Conservation (phyloP, 2,329 filamentous ascomycete species). For the Penicillium glabrum region DNA sequence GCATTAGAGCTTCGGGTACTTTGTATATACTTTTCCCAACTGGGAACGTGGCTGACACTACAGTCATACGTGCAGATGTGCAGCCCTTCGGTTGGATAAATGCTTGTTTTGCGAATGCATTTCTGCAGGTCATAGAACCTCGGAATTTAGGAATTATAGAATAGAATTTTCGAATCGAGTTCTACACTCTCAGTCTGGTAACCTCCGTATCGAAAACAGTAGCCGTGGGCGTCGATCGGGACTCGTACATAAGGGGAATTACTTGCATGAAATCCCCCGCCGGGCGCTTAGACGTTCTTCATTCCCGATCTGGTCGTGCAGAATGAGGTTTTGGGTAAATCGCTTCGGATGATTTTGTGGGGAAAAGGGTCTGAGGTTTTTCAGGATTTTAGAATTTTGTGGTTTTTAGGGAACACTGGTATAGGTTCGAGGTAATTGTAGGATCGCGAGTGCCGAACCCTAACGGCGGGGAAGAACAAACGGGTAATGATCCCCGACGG, state of each 20-base stretch:
- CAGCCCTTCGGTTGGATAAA: conserved; percentile 14
- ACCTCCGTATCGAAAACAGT: conserved; percentile 9
- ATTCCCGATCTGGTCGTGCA: neutral
- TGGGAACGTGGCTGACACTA: neutral
- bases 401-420: neutral
- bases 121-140: neutral
- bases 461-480: neutral
- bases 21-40: neutral
- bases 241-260: neutral
- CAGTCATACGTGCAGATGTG: neutral
- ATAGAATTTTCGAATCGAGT: too few relatives aligned
- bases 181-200: too few relatives aligned
- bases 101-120: conserved; percentile 3
- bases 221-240: neutral
- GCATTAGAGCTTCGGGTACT: neutral
- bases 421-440: neutral
- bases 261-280: neutral
- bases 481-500: neutral
- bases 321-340: conserved; percentile 1
- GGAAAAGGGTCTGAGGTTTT: neutral
- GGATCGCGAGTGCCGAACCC: neutral
- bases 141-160: neutral
- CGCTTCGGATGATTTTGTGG: neutral
- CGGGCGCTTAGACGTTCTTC: conserved; percentile 10
- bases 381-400: neutral